Evolutionary conservation across 495 filamentous ascomycete species (phyloP).

Genomic region (Endocarpon pusillum): DNA sequence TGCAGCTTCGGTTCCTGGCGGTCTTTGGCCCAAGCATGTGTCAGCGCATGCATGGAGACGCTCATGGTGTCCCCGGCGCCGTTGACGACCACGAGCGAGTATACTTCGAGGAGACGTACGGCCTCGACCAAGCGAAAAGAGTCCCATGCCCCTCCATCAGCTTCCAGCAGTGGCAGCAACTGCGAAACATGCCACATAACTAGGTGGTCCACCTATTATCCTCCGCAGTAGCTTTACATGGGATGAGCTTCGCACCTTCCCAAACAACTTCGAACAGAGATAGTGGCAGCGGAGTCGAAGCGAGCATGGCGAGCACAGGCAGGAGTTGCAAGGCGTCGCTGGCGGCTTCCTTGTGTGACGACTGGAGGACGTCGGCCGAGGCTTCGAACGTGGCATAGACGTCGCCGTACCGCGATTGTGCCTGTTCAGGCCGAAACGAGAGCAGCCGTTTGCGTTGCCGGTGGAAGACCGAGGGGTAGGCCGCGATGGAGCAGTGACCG

Average conservation of each 20-base stretch:
- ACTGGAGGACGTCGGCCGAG: not conserved
- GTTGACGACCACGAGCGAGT: conserved; percentile 9
- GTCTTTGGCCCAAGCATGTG: conserved; percentile 10
- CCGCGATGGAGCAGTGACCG: not conserved
- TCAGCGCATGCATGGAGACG: conserved; percentile 12
- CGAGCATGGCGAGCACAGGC: not conserved
- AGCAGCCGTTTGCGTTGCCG: not conserved
- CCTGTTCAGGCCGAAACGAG: not conserved
- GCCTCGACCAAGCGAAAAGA: conserved; percentile 13
- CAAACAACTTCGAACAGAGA: not conserved
- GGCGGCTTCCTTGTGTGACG: not conserved
- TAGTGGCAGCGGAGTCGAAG: not conserved
- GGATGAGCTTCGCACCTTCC: not conserved
- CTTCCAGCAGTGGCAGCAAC: conserved; percentile 10
- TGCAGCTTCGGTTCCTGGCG: conserved; percentile 3
- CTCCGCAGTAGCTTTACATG: not conserved
- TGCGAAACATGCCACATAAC: conserved; percentile 9
- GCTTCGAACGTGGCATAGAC: not conserved
- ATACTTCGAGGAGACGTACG: conserved; percentile 11
- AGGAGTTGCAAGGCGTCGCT: not conserved
- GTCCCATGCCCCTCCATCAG: conserved; percentile 10
- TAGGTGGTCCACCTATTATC: conserved; percentile 4
- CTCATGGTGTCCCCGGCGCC: conserved; percentile 1
- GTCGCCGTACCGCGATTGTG: conserved; percentile 1
- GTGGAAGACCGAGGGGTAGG: not conserved